Percentiles rank a stretch among this genome's conserved stretches.
These are phyloP conservation scores for Juncus effusus DNA, from an alignment of 176 grass and related monocot species.

Conservation along the genomic window DNA sequence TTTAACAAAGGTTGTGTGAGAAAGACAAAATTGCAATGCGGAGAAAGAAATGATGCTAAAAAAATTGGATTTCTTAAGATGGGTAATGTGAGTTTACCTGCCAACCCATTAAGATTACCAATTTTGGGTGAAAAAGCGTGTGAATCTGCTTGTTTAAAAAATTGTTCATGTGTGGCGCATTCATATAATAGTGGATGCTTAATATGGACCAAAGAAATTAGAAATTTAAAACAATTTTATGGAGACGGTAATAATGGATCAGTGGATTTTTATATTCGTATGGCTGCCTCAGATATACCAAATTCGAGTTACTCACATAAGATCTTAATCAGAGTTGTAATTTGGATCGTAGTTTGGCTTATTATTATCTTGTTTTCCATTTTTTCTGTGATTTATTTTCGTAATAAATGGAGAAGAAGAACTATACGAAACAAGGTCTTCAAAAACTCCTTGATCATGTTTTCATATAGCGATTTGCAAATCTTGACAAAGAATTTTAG, in stretches of 20 bases:
- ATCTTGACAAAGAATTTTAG: slow-evolving; percentile 52
- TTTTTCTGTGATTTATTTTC: neutral
- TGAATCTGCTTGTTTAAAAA: slow-evolving; percentile 32
- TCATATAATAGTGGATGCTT: slow-evolving; percentile 27
- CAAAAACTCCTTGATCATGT: slow-evolving; percentile 19
- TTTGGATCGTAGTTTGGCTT: neutral
- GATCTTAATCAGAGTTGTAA: neutral
- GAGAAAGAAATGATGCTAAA: neutral
- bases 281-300: slow-evolving; percentile 31
- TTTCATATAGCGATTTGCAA: slow-evolving; percentile 29
- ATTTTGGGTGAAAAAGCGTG: slow-evolving; percentile 25
- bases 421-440: too few relatives aligned
- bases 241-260: neutral
- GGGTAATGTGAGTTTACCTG: slow-evolving; percentile 18
- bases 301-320: slow-evolving; percentile 1
- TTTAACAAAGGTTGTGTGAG: slow-evolving; percentile 28
- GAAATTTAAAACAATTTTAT: slow-evolving; percentile 19
- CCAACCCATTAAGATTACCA: neutral
- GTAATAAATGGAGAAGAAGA: slow-evolving; percentile 8
- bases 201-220: slow-evolving; percentile 38
- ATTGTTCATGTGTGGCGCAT: slow-evolving; percentile 48
- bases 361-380: neutral
- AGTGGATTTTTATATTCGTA: slow-evolving; percentile 29
- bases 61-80: slow-evolving; percentile 29
- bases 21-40: slow-evolving; percentile 23